Percentiles rank a stretch among this genome's conserved stretches.
phyloP scores from a whole-genome alignment of 352 stramenopile genomes.

The Globisporangium radiosum region DNA sequence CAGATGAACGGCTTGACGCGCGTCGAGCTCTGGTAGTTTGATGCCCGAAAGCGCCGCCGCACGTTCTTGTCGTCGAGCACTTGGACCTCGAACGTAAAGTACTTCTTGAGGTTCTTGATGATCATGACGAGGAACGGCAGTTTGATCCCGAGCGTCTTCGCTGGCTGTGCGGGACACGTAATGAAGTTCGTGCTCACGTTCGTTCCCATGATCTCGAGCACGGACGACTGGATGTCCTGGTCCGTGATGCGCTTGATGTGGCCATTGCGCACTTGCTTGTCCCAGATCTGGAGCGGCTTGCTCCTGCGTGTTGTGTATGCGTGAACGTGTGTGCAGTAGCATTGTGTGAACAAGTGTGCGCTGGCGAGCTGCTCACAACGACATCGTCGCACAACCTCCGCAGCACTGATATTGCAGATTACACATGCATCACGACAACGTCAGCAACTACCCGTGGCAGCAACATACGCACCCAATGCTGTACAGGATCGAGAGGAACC shows the following conservation, averaged over 20 bases:
- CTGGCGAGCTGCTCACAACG: neutral
- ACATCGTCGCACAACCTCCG: neutral
- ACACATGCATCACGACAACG: no score
- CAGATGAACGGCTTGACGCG: conserved; percentile 98
- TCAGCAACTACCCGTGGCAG: no score
- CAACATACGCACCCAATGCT: conserved; percentile 81
- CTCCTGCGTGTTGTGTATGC: conserved; percentile 52
- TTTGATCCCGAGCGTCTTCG: conserved; percentile 96
- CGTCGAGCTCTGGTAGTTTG: conserved; percentile 96
- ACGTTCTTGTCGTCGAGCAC: conserved; percentile 98
- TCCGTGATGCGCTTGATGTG: conserved; percentile 99
- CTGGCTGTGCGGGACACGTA: conserved; percentile 91
- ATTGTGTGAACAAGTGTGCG: neutral
- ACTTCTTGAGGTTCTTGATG: conserved; percentile 99
- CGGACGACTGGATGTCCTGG: conserved; percentile 96
- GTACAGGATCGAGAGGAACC: conserved; percentile 97
- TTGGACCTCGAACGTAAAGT: conserved; percentile 98
- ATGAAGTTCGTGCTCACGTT: conserved; percentile 98
- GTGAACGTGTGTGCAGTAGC: neutral
- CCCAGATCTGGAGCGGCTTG: conserved; percentile 98
- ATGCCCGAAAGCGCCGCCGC: conserved; percentile 92
- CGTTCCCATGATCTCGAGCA: conserved; percentile 98
- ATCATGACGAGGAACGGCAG: conserved; percentile 98
- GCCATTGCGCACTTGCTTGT: conserved; percentile 96
- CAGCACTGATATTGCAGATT: no score